Conservation (phyloP, 306 rosid species). For the Cucurbita maxima region DNA sequence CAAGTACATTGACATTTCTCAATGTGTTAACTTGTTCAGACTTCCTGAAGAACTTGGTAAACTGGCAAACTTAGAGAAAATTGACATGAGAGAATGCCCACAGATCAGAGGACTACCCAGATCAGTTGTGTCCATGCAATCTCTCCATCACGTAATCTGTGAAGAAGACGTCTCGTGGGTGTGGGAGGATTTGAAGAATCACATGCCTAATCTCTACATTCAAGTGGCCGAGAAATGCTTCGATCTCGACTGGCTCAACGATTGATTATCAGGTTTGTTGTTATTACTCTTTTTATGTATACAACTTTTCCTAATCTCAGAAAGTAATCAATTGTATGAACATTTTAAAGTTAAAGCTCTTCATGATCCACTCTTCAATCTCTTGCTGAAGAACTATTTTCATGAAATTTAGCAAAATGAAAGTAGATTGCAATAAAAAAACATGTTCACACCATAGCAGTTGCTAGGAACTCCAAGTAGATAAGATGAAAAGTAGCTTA, state of each 20-base stretch:
- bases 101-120: slow-evolving; percentile 37
- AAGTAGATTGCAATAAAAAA: not conserved
- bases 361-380: too few species aligned
- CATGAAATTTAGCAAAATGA: not conserved
- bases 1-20: slow-evolving; percentile 64
- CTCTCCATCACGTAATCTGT: slow-evolving; percentile 50
- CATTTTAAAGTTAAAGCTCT: not conserved
- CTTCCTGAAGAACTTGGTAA: slow-evolving; percentile 48
- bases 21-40: slow-evolving; percentile 38
- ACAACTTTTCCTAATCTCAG: not conserved
- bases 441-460: not conserved
- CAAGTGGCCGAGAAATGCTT: slow-evolving; percentile 46
- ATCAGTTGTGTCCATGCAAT: slow-evolving; percentile 28
- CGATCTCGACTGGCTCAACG: slow-evolving; percentile 68
- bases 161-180: slow-evolving; percentile 62
- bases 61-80: slow-evolving; percentile 47
- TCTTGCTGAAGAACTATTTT: too few species aligned
- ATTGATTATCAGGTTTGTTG: slow-evolving; percentile 11
- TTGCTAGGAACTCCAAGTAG: not conserved
- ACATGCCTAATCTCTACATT: slow-evolving; percentile 38
- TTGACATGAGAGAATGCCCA: slow-evolving; percentile 85
- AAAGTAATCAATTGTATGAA: not conserved
- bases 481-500: not conserved
- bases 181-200: slow-evolving; percentile 45
- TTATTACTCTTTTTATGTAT: not conserved